A percentile compares a stretch with the other conserved stretches of the same genome.
Conservation (phyloP, 2,329 filamentous ascomycete genomes). For the Zalaria sp. region DNA sequence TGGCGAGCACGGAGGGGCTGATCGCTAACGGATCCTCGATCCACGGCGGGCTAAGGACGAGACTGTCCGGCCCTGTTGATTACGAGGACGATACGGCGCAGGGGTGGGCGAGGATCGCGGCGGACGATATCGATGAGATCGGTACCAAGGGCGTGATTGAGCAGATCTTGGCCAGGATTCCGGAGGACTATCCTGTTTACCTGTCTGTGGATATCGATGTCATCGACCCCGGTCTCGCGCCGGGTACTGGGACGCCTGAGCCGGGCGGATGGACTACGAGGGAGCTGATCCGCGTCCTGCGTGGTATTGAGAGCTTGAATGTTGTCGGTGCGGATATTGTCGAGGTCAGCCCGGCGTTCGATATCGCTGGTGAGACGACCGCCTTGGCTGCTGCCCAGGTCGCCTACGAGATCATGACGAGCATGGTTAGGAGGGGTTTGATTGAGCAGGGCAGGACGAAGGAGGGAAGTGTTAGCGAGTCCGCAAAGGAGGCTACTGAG, state of each 20-base stretch:
- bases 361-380: slow-evolving; percentile 66
- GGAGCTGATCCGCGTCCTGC: slow-evolving; percentile 70
- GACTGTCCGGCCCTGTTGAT: slow-evolving; percentile 56
- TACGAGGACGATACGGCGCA: slow-evolving; percentile 56
- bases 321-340: slow-evolving; percentile 83
- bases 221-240: slow-evolving; percentile 54
- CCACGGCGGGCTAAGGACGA: slow-evolving; percentile 70
- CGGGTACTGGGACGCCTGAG: slow-evolving; percentile 74
- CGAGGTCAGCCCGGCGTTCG: slow-evolving; percentile 76
- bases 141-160: slow-evolving; percentile 57
- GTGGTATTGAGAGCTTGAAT: slow-evolving; percentile 71
- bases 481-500: not conserved
- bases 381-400: slow-evolving; percentile 73
- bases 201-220: slow-evolving; percentile 72
- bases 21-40: slow-evolving; percentile 62
- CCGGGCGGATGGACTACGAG: slow-evolving; percentile 83
- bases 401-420: slow-evolving; percentile 73
- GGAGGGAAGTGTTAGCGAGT: not conserved
- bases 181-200: slow-evolving; percentile 64
- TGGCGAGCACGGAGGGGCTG: slow-evolving; percentile 67
- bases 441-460: slow-evolving; percentile 4
- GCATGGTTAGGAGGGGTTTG: slow-evolving; percentile 41
- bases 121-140: slow-evolving; percentile 77
- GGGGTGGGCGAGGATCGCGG: slow-evolving; percentile 66
- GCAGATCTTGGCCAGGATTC: slow-evolving; percentile 56